These are phyloP conservation scores for Candida vaughaniae DNA, from an alignment of 805 yeast genomes.

Conservation along the genomic window DNA sequence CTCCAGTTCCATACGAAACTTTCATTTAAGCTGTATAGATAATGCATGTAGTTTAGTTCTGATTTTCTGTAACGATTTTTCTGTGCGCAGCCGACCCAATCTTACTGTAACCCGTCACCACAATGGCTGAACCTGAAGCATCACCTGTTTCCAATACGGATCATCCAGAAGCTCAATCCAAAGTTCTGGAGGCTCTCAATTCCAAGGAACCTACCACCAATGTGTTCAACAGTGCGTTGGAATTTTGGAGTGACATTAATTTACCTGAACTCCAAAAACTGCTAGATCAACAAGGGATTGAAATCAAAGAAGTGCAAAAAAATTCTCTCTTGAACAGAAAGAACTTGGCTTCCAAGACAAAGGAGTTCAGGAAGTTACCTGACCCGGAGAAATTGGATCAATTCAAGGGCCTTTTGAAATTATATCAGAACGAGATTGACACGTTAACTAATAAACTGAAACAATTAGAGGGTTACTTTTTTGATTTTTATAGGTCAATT, in stretches of 20 bases:
- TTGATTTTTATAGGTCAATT: conserved; percentile 69
- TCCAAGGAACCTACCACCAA: conserved; percentile 13
- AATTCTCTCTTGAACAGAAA: conserved; percentile 69
- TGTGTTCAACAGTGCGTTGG: conserved; percentile 56
- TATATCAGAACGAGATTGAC: conserved; percentile 89
- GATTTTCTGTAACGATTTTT: not conserved
- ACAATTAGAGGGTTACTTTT: conserved; percentile 67
- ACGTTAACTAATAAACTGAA: conserved; percentile 74
- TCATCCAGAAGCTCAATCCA: too few relatives aligned
- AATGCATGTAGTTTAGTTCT: conserved; percentile 9
- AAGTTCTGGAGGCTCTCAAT: too few relatives aligned
- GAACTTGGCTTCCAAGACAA: conserved; percentile 79
- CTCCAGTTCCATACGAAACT: conserved; percentile 99
- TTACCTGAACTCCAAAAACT: conserved; percentile 67
- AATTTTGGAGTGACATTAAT: conserved; percentile 74
- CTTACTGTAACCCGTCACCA: not conserved
- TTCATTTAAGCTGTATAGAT: conserved; percentile 66
- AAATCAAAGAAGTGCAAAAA: conserved; percentile 69
- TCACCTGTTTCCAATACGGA: too few relatives aligned
- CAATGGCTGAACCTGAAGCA: too few relatives aligned
- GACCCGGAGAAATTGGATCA: conserved; percentile 66
- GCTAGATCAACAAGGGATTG: conserved; percentile 72
- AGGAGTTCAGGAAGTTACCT: conserved; percentile 71
- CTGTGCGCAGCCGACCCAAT: not conserved
- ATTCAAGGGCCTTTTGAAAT: conserved; percentile 64